Base-by-base conservation (phyloP, 2,329 filamentous ascomycete genomes). In the Verticillium nubilum region DNA sequence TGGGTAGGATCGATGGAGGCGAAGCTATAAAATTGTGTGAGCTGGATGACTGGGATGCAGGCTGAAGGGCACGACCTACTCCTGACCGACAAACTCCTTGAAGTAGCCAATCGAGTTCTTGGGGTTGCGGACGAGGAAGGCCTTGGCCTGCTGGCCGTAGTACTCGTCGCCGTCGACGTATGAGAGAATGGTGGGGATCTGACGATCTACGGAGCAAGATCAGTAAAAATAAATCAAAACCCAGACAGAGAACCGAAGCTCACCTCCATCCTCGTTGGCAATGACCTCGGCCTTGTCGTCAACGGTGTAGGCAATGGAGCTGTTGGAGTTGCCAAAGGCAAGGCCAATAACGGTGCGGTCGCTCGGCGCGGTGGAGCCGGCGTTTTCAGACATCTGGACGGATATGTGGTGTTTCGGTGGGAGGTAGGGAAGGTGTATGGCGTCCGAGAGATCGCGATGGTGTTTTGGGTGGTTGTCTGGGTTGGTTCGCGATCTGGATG, bases 251-350 rank as follows among this genome's bases (percentile, higher is more conserved):
- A 56, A 53, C 77, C 86, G 71, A 74, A 92, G 13, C 62, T 61
- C 50, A 64, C 91, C 91, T 82, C 95, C 95, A 73, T 98, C 95
- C 80, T 98, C 95, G 79, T 99, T 98, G 72, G 95, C 95, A 78
- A 99, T 98, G 65, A 99, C 94, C 75, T 97, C 92, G 65, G 92
- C 89, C 82, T 96, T 96, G 77, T 96, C 94, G 71, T 98, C 94
- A 63, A 88, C 85, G 54, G 93, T 96, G 74, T 88, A 92, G 69
- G 94, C 94, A 78, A 99, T 97, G 62, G 92, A 97, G 80, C 92
- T 96, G 87, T 97, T 96, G 63, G 92, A 93, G 82, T 98, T 99
- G 78, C 95, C 95, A 82, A 98, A 97, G 67, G 93, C 90, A 73
- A 99, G 92, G 74, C 95, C 95, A 78, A 99, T 98, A 73, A 89